Percentiles rank a stretch among this genome's conserved stretches.
These are phyloP conservation scores for Monosporascus sp. DNA, from an alignment of 2,329 filamentous ascomycete species.

Conservation along the genomic window DNA sequence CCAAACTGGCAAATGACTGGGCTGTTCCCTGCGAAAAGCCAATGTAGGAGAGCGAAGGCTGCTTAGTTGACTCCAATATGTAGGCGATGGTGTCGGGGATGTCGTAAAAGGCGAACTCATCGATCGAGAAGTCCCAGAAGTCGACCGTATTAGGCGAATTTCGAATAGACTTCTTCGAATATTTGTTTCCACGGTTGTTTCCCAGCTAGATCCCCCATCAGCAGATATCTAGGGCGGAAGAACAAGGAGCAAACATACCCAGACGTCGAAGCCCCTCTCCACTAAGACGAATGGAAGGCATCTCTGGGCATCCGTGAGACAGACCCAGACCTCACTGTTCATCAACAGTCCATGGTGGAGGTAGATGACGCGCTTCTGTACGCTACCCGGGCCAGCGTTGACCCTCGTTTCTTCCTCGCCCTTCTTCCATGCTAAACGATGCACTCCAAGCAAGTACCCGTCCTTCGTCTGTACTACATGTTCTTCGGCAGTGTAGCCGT, in stretches of 20 bases:
- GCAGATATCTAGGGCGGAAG: conserved; percentile 16
- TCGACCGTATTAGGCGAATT: conserved; percentile 65
- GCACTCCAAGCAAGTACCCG: conserved; percentile 85
- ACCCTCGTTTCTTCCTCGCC: conserved; percentile 76
- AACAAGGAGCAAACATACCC: conserved; percentile 48
- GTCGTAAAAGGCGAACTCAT: conserved; percentile 96
- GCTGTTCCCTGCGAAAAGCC: conserved; percentile 97
- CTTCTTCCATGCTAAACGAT: conserved; percentile 76
- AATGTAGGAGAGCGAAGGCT: conserved; percentile 85
- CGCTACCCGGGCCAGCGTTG: conserved; percentile 62
- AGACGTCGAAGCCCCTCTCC: conserved; percentile 91
- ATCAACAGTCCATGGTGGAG: conserved; percentile 94
- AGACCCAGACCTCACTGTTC: conserved; percentile 99
- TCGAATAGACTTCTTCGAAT: conserved; percentile 88
- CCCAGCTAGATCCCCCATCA: conserved; percentile 56
- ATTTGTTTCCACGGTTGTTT: conserved; percentile 98
- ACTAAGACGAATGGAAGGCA: conserved; percentile 86
- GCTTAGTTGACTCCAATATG: conserved; percentile 75
- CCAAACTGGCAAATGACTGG: conserved; percentile 89
- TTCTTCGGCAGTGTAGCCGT: conserved; percentile 90
- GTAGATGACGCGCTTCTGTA: conserved; percentile 83
- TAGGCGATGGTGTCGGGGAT: conserved; percentile 94
- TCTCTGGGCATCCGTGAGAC: conserved; percentile 77
- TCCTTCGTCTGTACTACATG: conserved; percentile 93
- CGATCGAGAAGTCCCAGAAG: conserved; percentile 98